phyloP scores from a whole-genome alignment of 2,329 filamentous ascomycete genomes.

The Cordyceps cicadae region DNA sequence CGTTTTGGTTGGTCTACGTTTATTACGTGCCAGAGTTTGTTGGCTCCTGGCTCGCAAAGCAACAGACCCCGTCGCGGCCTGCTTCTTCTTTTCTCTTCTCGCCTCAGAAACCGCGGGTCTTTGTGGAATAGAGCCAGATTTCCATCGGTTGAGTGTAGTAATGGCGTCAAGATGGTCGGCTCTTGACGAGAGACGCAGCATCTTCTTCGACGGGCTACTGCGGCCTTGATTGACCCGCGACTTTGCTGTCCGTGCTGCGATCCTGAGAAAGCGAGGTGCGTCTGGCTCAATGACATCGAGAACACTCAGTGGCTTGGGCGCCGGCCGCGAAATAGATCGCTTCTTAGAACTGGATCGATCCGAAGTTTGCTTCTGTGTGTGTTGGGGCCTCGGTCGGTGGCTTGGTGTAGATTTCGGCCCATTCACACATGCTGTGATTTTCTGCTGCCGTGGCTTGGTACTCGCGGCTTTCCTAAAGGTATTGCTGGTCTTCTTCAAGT shows the following conservation, averaged over 20 bases:
- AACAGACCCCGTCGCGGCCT: conserved; percentile 13
- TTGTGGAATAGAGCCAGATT: conserved; percentile 40
- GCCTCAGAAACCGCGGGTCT: conserved; percentile 25
- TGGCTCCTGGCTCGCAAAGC: conserved; percentile 20
- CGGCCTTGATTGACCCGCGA: conserved; percentile 41
- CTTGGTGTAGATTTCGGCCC: not conserved
- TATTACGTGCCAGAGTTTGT: not conserved
- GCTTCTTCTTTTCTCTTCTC: conserved; percentile 13
- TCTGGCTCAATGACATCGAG: conserved; percentile 47
- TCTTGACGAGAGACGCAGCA: conserved; percentile 53
- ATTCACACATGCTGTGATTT: conserved; percentile 1
- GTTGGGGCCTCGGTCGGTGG: not conserved
- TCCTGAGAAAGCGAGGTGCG: conserved; percentile 50
- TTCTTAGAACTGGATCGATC: conserved; percentile 12
- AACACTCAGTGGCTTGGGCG: conserved; percentile 47
- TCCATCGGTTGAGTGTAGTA: conserved; percentile 48
- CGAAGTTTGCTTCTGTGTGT: not conserved
- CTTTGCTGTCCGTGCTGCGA: conserved; percentile 51
- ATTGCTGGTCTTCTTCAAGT: conserved; percentile 19
- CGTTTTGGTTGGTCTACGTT: not conserved
- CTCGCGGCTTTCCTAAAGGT: not conserved
- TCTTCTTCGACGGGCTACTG: conserved; percentile 45
- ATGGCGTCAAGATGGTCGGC: conserved; percentile 51
- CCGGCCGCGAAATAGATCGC: not conserved
- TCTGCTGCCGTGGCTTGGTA: not conserved